These are phyloP conservation scores for Macrophomina tecta DNA, from an alignment of 2,329 filamentous ascomycete genomes.

Conservation along the genomic window DNA sequence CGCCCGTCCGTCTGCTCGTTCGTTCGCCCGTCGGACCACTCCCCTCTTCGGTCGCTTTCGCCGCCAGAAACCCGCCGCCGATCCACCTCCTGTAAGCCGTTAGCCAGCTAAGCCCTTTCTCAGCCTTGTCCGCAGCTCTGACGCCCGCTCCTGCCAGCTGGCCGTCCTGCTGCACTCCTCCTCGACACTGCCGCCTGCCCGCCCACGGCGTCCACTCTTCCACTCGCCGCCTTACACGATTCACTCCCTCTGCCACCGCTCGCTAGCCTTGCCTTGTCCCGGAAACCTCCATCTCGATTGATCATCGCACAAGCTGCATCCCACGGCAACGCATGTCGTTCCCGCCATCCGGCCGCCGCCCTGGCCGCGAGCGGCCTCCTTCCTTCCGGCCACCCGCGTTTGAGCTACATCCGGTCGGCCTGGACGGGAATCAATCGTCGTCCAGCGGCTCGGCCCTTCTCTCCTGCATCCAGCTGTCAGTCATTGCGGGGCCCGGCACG, in stretches of 20 bases:
- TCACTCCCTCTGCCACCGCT: neutral
- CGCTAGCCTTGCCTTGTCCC: too few species aligned
- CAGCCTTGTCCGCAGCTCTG: neutral
- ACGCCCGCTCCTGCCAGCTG: neutral
- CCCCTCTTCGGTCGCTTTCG: constrained; percentile 11
- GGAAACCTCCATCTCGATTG: constrained; percentile 14
- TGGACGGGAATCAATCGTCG: constrained; percentile 3
- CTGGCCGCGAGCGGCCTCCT: neutral
- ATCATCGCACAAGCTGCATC: neutral
- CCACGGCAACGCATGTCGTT: neutral
- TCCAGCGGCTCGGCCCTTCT: constrained; percentile 22
- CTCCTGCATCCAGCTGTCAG: constrained; percentile 6
- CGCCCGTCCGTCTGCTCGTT: neutral
- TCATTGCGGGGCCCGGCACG: constrained; percentile 13
- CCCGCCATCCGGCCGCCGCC: neutral
- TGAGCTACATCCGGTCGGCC: constrained; percentile 12
- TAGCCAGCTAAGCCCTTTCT: constrained; percentile 6
- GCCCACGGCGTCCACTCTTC: neutral
- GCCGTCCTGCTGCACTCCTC: neutral
- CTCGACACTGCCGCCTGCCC: neutral
- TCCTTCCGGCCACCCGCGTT: neutral
- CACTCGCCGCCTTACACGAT: neutral
- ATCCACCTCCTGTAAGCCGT: constrained; percentile 27
- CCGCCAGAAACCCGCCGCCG: constrained; percentile 17
- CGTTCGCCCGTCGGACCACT: neutral